Base-by-base conservation (phyloP, 2,329 filamentous ascomycete genomes). In the Diplodia seriata region DNA sequence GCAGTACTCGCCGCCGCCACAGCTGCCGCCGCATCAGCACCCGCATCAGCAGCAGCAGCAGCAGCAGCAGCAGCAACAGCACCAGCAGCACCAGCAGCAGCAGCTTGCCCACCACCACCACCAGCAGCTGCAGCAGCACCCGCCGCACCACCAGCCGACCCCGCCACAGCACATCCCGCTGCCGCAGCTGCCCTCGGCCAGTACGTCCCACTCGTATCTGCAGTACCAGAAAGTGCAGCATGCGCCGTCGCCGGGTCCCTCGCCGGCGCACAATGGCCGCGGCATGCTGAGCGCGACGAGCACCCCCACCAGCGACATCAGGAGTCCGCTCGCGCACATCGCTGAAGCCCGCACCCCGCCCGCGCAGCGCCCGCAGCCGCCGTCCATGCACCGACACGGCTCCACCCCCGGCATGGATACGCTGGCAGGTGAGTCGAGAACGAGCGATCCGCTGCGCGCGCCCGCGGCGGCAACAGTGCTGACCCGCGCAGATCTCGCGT, bases 401-500 rank as follows among this genome's bases (percentile, higher is more conserved):
- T 84, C 82, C 29, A 83, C 80, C 18, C 78, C 81, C 36, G 78
- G 81, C 55, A 83, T 84, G 80, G 82, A 84, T 67, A 80, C 81
- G 68, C 72, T 84, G 67, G 81, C 82, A 73, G 81, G 81, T 83
- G 73, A 71, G 75, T 75, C 29, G 43, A 40, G 47, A 20, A 43
- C 33, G 33, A 33, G 51, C 31, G 31, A 26, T 47, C 7, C 53
- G 43, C 23, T 9, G 63, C 51, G 51, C 57, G 57, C 29, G 47
- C 23, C 38, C 36, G 20, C 18, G 15, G 47, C 33, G 36, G 53
- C 18, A 38, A 43, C 57, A 47, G 40, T 40, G 67, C 67, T 68
- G 59, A 64, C 56, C 33, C 36, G 49, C 68, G 26, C 70, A 82
- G 83, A 84, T 74, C 76, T 83, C 67, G 81, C 81, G 33, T 56